These are phyloP conservation scores for Iris pallida DNA, from an alignment of 116 monocot species.

Conservation along the genomic window DNA sequence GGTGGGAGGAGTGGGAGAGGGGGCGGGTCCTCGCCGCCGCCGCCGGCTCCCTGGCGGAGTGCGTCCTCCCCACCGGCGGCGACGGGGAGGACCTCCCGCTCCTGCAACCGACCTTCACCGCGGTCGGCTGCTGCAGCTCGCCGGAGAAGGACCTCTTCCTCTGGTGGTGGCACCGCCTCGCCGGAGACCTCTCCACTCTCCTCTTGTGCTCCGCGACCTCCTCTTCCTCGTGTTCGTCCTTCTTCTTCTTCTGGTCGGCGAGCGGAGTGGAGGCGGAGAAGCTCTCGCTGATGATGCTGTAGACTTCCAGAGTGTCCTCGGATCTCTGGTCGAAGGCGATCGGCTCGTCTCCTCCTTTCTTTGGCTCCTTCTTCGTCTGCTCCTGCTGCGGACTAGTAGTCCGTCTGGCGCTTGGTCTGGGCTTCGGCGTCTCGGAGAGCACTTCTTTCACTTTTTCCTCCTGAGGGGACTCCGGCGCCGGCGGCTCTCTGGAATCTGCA, in stretches of 20 bases:
- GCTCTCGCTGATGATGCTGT: constrained; percentile 23
- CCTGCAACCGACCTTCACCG: constrained; percentile 15
- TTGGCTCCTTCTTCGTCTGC: neutral
- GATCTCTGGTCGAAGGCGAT: constrained; percentile 3
- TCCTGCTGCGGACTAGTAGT: neutral
- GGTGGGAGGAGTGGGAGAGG: neutral
- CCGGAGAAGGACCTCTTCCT: constrained; percentile 23
- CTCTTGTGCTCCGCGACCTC: constrained; percentile 2
- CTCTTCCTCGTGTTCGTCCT: neutral
- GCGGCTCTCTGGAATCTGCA: constrained; percentile 10
- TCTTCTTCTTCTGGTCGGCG: neutral
- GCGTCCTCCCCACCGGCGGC: constrained; percentile 9
- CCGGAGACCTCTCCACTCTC: constrained; percentile 16
- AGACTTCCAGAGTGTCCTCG: constrained; percentile 19
- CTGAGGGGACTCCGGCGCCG: constrained; percentile 27
- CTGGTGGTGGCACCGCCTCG: constrained; percentile 2
- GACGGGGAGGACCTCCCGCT: constrained; percentile 32
- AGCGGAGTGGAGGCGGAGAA: constrained; percentile 19
- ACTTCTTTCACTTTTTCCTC: constrained; percentile 67
- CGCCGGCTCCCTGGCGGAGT: constrained; percentile 14
- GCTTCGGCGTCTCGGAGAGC: constrained; percentile 39
- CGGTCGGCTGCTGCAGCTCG: constrained; percentile 1
- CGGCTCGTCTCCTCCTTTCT: neutral
- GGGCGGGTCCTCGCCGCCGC: neutral
- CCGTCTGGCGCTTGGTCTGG: neutral